Conservation (phyloP, 2,329 filamentous ascomycete genomes). For the Cladophialophora exuberans region DNA sequence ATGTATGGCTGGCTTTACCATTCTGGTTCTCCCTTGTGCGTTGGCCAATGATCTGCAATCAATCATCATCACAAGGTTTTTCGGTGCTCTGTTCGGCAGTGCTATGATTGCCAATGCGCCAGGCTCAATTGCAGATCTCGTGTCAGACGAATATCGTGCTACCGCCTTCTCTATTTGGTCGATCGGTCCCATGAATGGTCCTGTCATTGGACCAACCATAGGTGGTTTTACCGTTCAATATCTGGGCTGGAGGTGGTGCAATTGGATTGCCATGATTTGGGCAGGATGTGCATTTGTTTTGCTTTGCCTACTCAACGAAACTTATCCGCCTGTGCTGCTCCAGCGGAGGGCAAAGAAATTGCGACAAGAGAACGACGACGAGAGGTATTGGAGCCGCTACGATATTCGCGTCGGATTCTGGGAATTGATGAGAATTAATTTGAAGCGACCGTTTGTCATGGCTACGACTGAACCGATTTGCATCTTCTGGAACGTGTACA, state of each 20-base stretch:
- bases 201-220: constrained; percentile 67
- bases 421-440: constrained; percentile 71
- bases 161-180: constrained; percentile 83
- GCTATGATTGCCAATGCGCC: constrained; percentile 84
- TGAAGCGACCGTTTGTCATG: constrained; percentile 77
- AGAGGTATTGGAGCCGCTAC: constrained; percentile 77
- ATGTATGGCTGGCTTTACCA: constrained; percentile 65
- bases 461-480: constrained; percentile 83
- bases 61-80: constrained; percentile 73
- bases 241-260: constrained; percentile 85
- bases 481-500: constrained; percentile 73
- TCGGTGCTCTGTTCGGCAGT: constrained; percentile 73
- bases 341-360: constrained; percentile 66
- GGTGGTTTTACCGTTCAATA: constrained; percentile 74
- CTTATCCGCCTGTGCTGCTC: constrained; percentile 73
- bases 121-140: constrained; percentile 80
- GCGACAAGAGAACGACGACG: constrained; percentile 70
- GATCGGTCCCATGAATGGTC: constrained; percentile 83
- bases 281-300: constrained; percentile 64
- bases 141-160: constrained; percentile 77
- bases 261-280: constrained; percentile 78
- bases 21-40: constrained; percentile 73
- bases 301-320: constrained; percentile 69
- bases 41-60: constrained; percentile 68
- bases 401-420: constrained; percentile 70